Conservation (phyloP, 345 rosid genomes). For the Lenwebbia sp. region DNA sequence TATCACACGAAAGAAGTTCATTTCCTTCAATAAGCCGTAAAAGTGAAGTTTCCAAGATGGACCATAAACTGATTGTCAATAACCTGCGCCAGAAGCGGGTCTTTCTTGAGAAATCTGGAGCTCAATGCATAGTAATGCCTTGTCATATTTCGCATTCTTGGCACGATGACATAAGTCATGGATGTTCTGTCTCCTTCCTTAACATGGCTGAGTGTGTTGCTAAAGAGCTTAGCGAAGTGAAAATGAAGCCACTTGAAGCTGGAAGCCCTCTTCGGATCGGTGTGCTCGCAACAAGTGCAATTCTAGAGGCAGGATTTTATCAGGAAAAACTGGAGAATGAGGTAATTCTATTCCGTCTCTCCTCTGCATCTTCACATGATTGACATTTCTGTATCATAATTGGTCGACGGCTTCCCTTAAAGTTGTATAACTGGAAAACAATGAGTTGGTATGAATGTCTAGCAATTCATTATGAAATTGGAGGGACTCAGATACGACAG, state of each 20-base stretch:
- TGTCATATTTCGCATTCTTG: conserved; percentile 41
- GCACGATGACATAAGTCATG: conserved; percentile 26
- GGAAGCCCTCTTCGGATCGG: conserved; percentile 43
- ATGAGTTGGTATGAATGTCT: not conserved
- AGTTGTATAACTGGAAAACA: not conserved
- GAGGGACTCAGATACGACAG: not conserved
- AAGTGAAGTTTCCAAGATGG: conserved; percentile 14
- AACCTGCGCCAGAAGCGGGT: conserved; percentile 23
- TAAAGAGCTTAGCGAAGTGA: conserved; percentile 33
- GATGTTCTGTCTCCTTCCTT: conserved; percentile 23
- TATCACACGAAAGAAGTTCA: conserved; percentile 29
- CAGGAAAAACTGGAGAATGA: conserved; percentile 34
- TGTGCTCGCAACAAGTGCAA: conserved; percentile 23
- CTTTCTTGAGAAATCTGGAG: conserved; percentile 38
- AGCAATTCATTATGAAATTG: not conserved
- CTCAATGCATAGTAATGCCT: conserved; percentile 38
- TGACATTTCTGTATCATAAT: not conserved
- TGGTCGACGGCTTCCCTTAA: not conserved
- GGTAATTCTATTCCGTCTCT: conserved; percentile 13
- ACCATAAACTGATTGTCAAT: conserved; percentile 13
- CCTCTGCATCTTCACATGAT: not conserved
- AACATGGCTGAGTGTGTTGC: conserved; percentile 47
- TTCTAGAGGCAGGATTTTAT: conserved; percentile 32
- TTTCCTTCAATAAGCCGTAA: conserved; percentile 26
- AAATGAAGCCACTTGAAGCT: conserved; percentile 41